Base-by-base conservation (phyloP, 2,329 filamentous ascomycete species). In the Chrysosphaeria jannelii region DNA sequence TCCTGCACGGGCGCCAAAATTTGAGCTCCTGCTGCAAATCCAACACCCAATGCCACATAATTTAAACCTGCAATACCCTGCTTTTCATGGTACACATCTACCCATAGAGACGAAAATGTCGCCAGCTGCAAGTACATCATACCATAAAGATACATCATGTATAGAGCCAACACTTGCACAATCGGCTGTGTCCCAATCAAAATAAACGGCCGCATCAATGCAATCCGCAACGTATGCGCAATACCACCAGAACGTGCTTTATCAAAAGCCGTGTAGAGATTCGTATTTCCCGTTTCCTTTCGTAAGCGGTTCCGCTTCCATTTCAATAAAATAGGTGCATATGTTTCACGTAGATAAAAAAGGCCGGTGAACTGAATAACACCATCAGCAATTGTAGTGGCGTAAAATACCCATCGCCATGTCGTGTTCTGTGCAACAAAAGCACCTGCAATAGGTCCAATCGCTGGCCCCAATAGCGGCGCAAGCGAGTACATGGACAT, bases 341-440 rank as follows among this genome's bases (percentile, higher is more conserved):
- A 40, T 2, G 39, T 37, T 29, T 43, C 40, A 11, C 51, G 50
- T 1, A 65, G 52, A 37, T 65, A 55, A 22, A 70, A 36, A n/a
- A 61, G 31, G 8, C 35, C 62, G 13, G 53, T 39, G 4, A 56
- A 26, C 34, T 65, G 54, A 16, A 70, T 51, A 10, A 56, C 27
- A 1, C 46, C 59, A 14, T 57, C 56, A 5, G 36, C 25, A 22
- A 70, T 64, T 2, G 55, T 53, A 2, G 61, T 66, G 0, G 58
- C 45, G 43, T 55, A 69, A 42, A 71, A 74, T 4, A 61, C 54
- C 67, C 67, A 74, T 23, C 64, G 50, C 67, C 67, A 74, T 5
- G 51, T 57, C 4, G 53, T 58, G 29, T 55, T 46, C 33, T 66
- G 43, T 0, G 61, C 50, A 13, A 72, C 61, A 36, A 63, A 71